Base-by-base conservation (phyloP, 352 stramenopile species). In the Globisporangium yorkense region DNA sequence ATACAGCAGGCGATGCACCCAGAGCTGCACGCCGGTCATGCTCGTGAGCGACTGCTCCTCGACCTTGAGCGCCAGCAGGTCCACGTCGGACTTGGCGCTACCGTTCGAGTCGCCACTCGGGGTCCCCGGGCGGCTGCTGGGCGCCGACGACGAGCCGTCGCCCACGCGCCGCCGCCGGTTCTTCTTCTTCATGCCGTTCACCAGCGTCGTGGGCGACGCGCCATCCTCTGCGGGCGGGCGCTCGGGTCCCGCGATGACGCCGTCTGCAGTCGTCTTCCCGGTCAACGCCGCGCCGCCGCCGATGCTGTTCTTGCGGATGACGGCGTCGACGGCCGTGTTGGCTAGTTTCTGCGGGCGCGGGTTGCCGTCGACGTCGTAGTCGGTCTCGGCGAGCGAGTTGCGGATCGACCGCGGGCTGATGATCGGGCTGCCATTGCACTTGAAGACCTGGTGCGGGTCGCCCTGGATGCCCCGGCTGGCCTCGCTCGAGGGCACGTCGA, bases 331-430 rank as follows among this genome's bases (percentile, higher is more conserved):
- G n/a, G 61, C 57, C 9, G 55, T 66, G 37, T 65, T 61, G 8
- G 63, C 59, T 3, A 60, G 52, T 24, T 74, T 74, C 41, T 65
- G 57, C n/a, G 68, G 65, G 31, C 71, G 57, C 1, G 71, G 52
- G 57, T 82, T 75, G 27, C 66, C 70, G 20, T 87, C 66, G 18
- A 80, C 54, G 18, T 72, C 75, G 47, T 73, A 80, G 50, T 82
- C 68, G 29, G 77, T 68, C 55, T 88, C 80, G 10, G 72, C 70
- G 21, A 89, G 66, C 20, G 71, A 85, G 57, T 85, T 83, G 51
- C 74, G 75, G 63, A 89, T 88, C 13, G 75, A 77, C 1, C 77
- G 62, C n/a, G 80, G 80, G 48, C 80, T 90, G 51, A 88, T 83
- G 43, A 83, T 88, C 16, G 75, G 72, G 40, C 64, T 80, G 46